phyloP scores from a whole-genome alignment of 495 filamentous ascomycete genomes.

The Podospora fimiseda region DNA sequence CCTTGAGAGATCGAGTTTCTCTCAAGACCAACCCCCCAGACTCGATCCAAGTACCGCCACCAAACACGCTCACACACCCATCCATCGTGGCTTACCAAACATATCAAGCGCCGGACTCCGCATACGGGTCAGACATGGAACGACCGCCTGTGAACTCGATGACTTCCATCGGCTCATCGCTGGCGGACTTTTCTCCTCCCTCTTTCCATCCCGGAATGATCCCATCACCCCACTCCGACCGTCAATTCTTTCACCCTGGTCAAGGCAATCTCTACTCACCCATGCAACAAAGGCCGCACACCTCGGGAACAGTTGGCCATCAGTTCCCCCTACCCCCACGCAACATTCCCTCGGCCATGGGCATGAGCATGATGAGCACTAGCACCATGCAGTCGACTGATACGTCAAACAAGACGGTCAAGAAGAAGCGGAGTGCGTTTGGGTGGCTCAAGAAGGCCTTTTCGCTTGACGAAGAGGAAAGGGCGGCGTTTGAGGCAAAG shows the following conservation, averaged over 20 bases:
- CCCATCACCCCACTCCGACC: constrained; percentile 45
- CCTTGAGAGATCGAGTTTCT: constrained; percentile 45
- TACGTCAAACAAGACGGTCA: constrained; percentile 32
- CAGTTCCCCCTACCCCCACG: constrained; percentile 27
- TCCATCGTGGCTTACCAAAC: background rate
- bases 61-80: constrained; percentile 7
- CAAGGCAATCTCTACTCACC: constrained; percentile 51
- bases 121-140: constrained; percentile 48
- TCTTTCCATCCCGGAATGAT: constrained; percentile 30
- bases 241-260: constrained; percentile 48
- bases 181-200: constrained; percentile 31
- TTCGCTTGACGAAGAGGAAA: constrained; percentile 50
- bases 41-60: constrained; percentile 40
- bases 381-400: constrained; percentile 30
- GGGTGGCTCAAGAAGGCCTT: constrained; percentile 57
- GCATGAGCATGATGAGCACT: constrained; percentile 46
- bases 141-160: constrained; percentile 28
- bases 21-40: constrained; percentile 38
- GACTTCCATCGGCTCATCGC: constrained; percentile 22
- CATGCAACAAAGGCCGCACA: constrained; percentile 50
- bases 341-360: constrained; percentile 43
- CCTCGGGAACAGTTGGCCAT: constrained; percentile 32
- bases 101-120: constrained; percentile 43
- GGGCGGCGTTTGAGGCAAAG: constrained; percentile 43
- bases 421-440: constrained; percentile 55